phyloP scores from a whole-genome alignment of 371 early-diverging fungal species.

The Rhizomucor miehei region DNA sequence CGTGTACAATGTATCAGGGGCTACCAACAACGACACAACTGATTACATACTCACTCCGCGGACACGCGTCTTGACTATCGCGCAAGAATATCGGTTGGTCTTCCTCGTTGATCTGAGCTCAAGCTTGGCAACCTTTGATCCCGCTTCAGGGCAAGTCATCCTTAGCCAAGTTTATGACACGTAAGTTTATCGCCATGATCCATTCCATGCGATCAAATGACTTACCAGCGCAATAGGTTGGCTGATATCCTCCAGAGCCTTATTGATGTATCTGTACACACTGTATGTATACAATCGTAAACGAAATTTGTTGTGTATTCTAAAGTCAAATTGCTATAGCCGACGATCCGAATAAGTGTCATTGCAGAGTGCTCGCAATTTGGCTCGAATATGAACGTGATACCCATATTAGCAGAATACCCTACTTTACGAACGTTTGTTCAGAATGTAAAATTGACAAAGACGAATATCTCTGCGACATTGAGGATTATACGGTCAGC shows the following conservation, averaged over 20 bases:
- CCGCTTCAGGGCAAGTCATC: slow-evolving; percentile 45
- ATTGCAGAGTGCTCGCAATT: slow-evolving; percentile 74
- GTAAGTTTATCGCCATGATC: slow-evolving; percentile 31
- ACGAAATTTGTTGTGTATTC: background rate
- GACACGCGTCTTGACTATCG: slow-evolving; percentile 58
- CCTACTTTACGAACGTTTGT: slow-evolving; percentile 68
- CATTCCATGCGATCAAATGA: background rate
- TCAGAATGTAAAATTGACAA: slow-evolving; percentile 57
- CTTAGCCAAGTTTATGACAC: slow-evolving; percentile 50
- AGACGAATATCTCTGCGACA: slow-evolving; percentile 39
- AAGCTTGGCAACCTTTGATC: slow-evolving; percentile 67
- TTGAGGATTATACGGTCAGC: slow-evolving; percentile 51
- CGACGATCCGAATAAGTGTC: slow-evolving; percentile 68
- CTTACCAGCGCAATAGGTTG: too few species aligned
- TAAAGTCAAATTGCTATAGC: slow-evolving; percentile 41
- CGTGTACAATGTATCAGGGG: too few species aligned
- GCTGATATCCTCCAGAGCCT: too few species aligned
- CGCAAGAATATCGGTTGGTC: slow-evolving; percentile 59
- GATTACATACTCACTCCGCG: slow-evolving; percentile 58
- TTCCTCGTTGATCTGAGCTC: slow-evolving; percentile 72
- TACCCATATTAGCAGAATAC: slow-evolving; percentile 54
- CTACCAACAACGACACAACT: background rate
- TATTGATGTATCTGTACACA: background rate
- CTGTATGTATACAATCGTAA: background rate
- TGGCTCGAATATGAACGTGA: slow-evolving; percentile 58